A percentile compares a stretch with the other conserved stretches of the same genome.
Evolutionary conservation across 1,284 basidiomycete genomes (phyloP).

Genomic region (Trichosporon sp.): DNA sequence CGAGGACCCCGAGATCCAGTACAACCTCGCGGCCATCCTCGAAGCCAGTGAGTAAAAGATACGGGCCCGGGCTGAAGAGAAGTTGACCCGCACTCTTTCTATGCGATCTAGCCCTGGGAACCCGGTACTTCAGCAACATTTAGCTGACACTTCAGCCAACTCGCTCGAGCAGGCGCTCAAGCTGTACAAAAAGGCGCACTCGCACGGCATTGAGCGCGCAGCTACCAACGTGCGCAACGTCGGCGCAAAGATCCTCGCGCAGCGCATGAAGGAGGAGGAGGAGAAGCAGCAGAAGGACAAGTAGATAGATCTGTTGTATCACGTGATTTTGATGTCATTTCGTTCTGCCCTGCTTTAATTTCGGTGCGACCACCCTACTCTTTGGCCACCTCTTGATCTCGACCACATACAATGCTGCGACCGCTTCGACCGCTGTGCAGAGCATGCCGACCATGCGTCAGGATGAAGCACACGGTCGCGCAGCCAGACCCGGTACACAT

Average conservation of each 20-base stretch:
- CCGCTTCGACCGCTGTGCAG: background rate
- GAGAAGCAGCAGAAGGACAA: background rate
- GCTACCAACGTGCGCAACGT: conserved; percentile 45
- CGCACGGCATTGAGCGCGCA: conserved; percentile 44
- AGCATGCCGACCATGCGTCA: background rate
- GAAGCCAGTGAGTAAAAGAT: conserved; percentile 40
- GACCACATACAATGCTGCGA: background rate
- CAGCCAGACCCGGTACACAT: conserved; percentile 11
- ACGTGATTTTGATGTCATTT: conserved; percentile 6
- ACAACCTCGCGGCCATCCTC: conserved; percentile 66
- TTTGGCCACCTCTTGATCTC: background rate
- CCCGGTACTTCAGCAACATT: background rate
- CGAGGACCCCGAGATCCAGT: conserved; percentile 89
- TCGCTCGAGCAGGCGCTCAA: conserved; percentile 43
- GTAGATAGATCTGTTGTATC: background rate
- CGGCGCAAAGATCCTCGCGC: conserved; percentile 39
- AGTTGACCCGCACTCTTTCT: conserved; percentile 8
- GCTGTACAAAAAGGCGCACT: conserved; percentile 43
- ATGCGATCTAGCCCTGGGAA: background rate
- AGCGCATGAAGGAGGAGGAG: conserved; percentile 17
- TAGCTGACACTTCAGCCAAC: conserved; percentile 30
- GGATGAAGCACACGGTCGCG: background rate
- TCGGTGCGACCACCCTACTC: too few species aligned
- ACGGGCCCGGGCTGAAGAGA: background rate
- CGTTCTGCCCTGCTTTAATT: background rate